Base-by-base conservation (phyloP, 2,329 filamentous ascomycete species). In the Verticillium nonalfalfae region DNA sequence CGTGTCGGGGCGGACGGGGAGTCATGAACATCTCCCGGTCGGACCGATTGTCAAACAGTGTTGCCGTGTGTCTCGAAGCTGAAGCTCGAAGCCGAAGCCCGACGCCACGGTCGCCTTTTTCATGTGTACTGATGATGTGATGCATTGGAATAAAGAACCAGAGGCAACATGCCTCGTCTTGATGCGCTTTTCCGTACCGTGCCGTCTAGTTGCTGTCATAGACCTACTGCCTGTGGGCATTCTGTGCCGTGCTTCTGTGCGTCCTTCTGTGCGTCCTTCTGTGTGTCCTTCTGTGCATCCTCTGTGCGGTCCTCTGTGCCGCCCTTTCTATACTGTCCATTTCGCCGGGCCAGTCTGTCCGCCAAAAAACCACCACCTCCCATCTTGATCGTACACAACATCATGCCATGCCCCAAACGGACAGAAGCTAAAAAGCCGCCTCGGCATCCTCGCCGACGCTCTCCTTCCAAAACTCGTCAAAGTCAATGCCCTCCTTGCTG, bases 381-480 rank as follows among this genome's bases (percentile, higher is more conserved):
- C 6, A 36, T 50, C 45, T 50, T 50, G 18, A 50, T 50, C 45
- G 45, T 50, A 50, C 45, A 50, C n/a, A 3, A 7, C 21, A 18
- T 26, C 45, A 2, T 21, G 21, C 21, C 21, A 21, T 21, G 21
- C 21, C 21, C 21, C 21, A 21, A 21, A 21, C 21, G 21, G 21
- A 21, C 21, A 21, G 21, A 21, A 21, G 21, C 21, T 50, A 50
- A 4, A 50, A 50, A 18, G n/a, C n/a, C n/a, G 7, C 18, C n/a
- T 21, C 45, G 7, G 45, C 45, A 9, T 50, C 45, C 45, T 21
- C 34, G 45, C 79, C 79, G 0, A 82, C 80, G n/a, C 76, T 85
- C 35, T 91, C 87, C 65, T 84, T 84, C 84, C 91, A 91, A 60
- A 97, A 85, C 61, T 84, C 78, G 64, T 94, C 91, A 75, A 96